Evolutionary conservation across 257 asterid species (phyloP), one percentile per base, ranked within the genome.

Genomic region (Ophiorrhiza pumila): DNA sequence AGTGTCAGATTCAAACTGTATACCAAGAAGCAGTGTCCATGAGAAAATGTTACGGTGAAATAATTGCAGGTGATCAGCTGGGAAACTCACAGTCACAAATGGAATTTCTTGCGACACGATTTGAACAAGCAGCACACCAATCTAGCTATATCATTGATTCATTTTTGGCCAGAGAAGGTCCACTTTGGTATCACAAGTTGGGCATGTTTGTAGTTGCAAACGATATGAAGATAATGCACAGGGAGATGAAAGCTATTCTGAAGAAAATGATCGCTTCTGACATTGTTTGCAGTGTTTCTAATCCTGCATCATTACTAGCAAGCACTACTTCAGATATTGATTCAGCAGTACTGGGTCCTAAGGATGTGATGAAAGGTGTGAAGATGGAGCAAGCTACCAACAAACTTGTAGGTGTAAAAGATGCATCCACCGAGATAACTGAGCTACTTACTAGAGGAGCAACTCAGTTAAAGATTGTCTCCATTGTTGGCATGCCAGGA

Each of bases 401-500:
- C 23, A 1, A n/a, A 13, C 55, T 61, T 8, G 77, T 35, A 4
- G 83, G 89, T 10, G 47, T 80, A 27, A 65, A 74, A 57, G 58
- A 74, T 0, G 61, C 75, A 5, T 60, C n/a, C 57, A 3, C 0
- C 7, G 35, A 47, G 0, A 45, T 80, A 29, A 37, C 57, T 47
- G 53, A 22, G 17, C 45, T 20, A 13, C 82, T 80, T 17, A 35
- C 13, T 2, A 15, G 66, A 5, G 69, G 58, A 53, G 29, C 65
- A 25, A 0, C 15, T 22, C 1, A 65, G 0, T 69, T 80, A 2
- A 77, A 76, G 37, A 56, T 60, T n/a, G 11, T 81, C 17, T 64
- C 84, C 41, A 65, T 86, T 2, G 80, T 55, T 10, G 86, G 85
- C 17, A 81, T 83, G 88, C 58, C 83, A 6, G 88, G 88, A 46